A percentile compares a stretch with the other conserved stretches of the same genome.
Conservation (phyloP, 495 filamentous ascomycete species). For the Penicillium pancosmium region DNA sequence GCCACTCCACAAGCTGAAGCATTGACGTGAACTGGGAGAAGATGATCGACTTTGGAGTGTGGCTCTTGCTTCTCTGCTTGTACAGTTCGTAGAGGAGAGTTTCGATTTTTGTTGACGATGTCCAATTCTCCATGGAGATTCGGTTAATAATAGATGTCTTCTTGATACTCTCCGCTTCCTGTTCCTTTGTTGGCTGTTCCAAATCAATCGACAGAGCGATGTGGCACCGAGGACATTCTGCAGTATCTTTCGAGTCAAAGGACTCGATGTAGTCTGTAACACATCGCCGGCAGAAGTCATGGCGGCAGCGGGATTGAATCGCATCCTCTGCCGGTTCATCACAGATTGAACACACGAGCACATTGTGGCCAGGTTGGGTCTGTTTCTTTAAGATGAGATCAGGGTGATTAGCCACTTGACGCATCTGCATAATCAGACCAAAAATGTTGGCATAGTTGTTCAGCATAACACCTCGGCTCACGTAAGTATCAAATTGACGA, state of each 20-base stretch:
- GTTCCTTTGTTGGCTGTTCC: constrained; percentile 90
- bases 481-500: constrained; percentile 91
- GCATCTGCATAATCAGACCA: constrained; percentile 95
- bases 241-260: constrained; percentile 59
- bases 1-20: constrained; percentile 88
- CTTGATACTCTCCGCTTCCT: constrained; percentile 80
- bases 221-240: constrained; percentile 91
- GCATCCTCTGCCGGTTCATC: constrained; percentile 95
- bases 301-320: constrained; percentile 86
- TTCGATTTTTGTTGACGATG: constrained; percentile 96
- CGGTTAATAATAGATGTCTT: constrained; percentile 96
- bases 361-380: constrained; percentile 81
- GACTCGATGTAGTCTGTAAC: constrained; percentile 81
- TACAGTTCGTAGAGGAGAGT: constrained; percentile 91
- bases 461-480: constrained; percentile 88
- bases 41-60: constrained; percentile 85
- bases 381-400: constrained; percentile 91
- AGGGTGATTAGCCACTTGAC: constrained; percentile 93
- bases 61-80: constrained; percentile 82
- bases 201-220: constrained; percentile 87
- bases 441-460: constrained; percentile 90
- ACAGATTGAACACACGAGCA: constrained; percentile 89
- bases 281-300: constrained; percentile 93
- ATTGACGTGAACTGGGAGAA: constrained; percentile 75
- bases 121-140: constrained; percentile 97